Conservation (phyloP, 1,139 yeast species). For the Geotrichum australiense region DNA sequence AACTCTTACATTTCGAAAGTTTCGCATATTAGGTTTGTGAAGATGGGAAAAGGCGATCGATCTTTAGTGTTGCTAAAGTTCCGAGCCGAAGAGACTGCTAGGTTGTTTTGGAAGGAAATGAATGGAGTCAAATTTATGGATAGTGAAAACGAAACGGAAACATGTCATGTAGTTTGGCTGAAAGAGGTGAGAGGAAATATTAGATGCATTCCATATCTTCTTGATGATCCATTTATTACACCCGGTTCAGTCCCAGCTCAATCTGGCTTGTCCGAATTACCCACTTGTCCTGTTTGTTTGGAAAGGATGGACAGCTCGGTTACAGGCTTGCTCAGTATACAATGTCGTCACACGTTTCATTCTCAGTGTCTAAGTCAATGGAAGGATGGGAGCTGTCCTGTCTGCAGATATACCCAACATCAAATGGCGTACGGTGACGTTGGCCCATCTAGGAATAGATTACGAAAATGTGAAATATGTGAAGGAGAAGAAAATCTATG, state of each 20-base stretch:
- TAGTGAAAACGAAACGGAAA: constrained; percentile 56
- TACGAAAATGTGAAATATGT: constrained; percentile 48
- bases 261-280: constrained; percentile 45
- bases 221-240: constrained; percentile 60
- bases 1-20: constrained; percentile 57
- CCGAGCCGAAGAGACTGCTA: constrained; percentile 48
- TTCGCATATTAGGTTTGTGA: constrained; percentile 66
- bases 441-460: constrained; percentile 20
- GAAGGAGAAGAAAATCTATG: constrained; percentile 65
- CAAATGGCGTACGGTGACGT: constrained; percentile 24
- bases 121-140: constrained; percentile 76
- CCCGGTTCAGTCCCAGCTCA: constrained; percentile 23
- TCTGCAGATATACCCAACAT: constrained; percentile 65
- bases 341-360: constrained; percentile 92
- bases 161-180: constrained; percentile 69
- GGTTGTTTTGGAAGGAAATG: constrained; percentile 54
- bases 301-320: constrained; percentile 81
- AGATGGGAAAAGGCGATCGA: constrained; percentile 54
- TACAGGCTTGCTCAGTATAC: constrained; percentile 79
- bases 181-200: constrained; percentile 46
- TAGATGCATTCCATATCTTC: constrained; percentile 50
- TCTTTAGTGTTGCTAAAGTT: constrained; percentile 76
- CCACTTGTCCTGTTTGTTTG: constrained; percentile 90
- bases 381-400: constrained; percentile 90
- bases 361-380: constrained; percentile 84